Base-by-base conservation (phyloP, 768 basidiomycete species). In the Rubroboletus pulcherrimus region DNA sequence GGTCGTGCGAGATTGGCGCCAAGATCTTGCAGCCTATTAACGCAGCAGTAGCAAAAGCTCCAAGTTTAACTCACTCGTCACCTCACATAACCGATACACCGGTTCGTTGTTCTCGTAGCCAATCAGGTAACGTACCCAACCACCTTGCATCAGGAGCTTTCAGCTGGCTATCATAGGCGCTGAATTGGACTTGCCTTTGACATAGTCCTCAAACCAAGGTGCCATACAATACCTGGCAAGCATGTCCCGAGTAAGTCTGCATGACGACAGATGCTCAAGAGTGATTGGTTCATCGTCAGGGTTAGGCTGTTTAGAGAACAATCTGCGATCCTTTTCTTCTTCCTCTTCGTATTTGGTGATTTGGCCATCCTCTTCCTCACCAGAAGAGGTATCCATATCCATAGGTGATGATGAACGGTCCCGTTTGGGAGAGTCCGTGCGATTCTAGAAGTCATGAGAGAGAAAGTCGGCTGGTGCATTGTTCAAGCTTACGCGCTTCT, bases 131-230 rank as follows among this genome's bases (percentile, higher is more conserved):
- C 95, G 82, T 10, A 98, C 93, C 83, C 86, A 98, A 26, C 84
- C 83, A 44, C 87, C 94, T 93, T 60, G 42, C 11, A 41, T 19
- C 7, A 31, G 33, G 21, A 43, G 15, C 46, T 49, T 59, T 60
- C 37, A 59, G 54, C 49, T 38, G 7, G 58, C 44, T 24, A 47
- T 4, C 49, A 49, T 29, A 29, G 8, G 8, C 2, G 39, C 17
- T 31, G 35, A n/a, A 39, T 45, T 38, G 3, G 14, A 57, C 78
- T 57, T 60, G 86, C 95, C 88, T 70, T 83, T 84, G 33, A 89
- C 80, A 69, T 85, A 88, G 26, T 93, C 87, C 59, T 87, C 84
- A 67, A 98, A 98, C 83, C 89, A 94, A 3, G 92, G 88, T 35
- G 84, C 79, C 63, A 83, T 74, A 61, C 81, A 86, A 69, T 86